Evolutionary conservation across 176 grass and related monocot species (phyloP).

Genomic region (Microstegium vimineum): DNA sequence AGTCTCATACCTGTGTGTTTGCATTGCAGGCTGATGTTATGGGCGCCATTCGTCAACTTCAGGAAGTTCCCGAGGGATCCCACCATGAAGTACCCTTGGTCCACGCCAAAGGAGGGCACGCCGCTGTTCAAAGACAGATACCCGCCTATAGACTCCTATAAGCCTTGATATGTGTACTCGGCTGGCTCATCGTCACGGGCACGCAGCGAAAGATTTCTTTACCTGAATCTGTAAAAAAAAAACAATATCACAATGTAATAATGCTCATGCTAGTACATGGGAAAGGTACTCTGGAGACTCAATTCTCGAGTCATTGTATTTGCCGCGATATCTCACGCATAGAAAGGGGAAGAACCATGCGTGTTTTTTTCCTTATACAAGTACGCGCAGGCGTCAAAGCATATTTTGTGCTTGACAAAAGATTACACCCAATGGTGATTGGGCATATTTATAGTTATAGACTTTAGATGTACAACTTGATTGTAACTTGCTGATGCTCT

Average conservation of each 20-base stretch:
- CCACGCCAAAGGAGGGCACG: constrained; percentile 76
- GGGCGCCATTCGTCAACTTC: constrained; percentile 94
- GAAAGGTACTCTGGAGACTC: neutral
- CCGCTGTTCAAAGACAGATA: constrained; percentile 69
- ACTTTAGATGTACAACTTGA: neutral
- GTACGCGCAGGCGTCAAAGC: neutral
- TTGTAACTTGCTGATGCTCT: neutral
- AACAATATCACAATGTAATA: neutral
- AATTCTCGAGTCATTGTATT: neutral
- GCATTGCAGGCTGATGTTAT: constrained; percentile 62
- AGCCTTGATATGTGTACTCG: neutral
- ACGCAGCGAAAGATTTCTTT: neutral
- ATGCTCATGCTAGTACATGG: neutral
- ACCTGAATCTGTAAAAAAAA: constrained; percentile 21
- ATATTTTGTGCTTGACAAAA: constrained; percentile 25
- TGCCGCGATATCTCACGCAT: neutral
- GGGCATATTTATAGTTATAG: neutral
- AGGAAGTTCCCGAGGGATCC: constrained; percentile 88
- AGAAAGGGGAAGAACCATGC: constrained; percentile 1
- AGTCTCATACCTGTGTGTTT: neutral
- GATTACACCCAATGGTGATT: neutral
- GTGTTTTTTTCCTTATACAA: neutral
- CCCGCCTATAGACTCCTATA: constrained; percentile 27
- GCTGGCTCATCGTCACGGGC: neutral
- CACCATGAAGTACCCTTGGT: constrained; percentile 95